phyloP scores from a whole-genome alignment of 2,329 filamentous ascomycete genomes.

The Lomentospora prolificans region DNA sequence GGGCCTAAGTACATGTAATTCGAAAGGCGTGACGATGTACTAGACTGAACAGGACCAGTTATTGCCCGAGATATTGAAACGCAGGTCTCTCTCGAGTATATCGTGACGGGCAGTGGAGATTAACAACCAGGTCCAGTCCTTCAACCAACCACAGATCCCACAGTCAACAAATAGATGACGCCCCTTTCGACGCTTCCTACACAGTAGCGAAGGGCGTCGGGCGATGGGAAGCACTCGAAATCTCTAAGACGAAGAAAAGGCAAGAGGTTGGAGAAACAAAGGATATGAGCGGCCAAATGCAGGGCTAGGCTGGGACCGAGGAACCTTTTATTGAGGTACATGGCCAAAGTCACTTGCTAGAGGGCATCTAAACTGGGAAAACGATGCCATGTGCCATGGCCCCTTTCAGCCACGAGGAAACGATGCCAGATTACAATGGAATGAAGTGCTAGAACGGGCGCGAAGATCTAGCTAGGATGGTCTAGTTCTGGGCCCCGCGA shows the following conservation, averaged over 20 bases:
- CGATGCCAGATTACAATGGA: not conserved
- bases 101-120: not conserved
- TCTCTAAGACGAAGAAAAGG: not conserved
- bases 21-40: slow-evolving; percentile 1
- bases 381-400: not conserved
- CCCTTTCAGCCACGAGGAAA: not conserved
- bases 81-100: not conserved
- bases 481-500: not conserved
- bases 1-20: slow-evolving; percentile 1
- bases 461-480: not conserved
- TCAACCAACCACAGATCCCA: not conserved
- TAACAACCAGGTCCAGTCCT: not conserved
- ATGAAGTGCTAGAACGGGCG: not conserved
- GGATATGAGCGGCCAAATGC: not conserved
- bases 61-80: not conserved
- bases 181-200: not conserved
- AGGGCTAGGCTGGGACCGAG: not conserved
- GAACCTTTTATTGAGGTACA: slow-evolving; percentile 1
- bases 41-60: not conserved
- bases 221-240: not conserved
- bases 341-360: not conserved
- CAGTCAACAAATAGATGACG: not conserved
- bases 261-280: not conserved
- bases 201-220: not conserved
- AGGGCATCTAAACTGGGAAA: not conserved